Conservation (phyloP, 192 early-diverging fungal species). For the Umbelopsis sp. region DNA sequence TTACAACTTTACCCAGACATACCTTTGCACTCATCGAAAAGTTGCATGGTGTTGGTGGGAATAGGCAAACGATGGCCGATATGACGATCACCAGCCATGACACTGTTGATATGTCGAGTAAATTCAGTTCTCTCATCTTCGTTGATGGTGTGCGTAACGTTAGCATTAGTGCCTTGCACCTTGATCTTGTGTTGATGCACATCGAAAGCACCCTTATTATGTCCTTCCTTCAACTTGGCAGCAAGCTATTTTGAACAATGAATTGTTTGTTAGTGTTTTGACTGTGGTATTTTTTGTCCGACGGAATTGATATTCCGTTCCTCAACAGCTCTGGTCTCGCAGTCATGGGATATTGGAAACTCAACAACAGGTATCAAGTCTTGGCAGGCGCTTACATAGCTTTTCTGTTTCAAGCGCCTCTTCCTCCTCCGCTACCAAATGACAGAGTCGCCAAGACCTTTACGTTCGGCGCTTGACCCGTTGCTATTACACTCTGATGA, state of each 20-base stretch:
- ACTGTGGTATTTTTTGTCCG: not conserved
- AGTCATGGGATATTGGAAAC: not conserved
- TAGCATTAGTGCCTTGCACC: constrained; percentile 80
- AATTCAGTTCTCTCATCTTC: constrained; percentile 98
- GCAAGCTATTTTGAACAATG: constrained; percentile 46
- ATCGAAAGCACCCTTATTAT: constrained; percentile 49
- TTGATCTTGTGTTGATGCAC: constrained; percentile 81
- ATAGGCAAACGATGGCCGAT: constrained; percentile 89
- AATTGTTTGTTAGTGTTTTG: constrained; percentile 6
- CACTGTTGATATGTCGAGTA: constrained; percentile 90
- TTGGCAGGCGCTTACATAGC: not conserved
- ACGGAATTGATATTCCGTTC: not conserved
- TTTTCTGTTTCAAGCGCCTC: too few relatives aligned
- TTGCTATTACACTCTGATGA: too few relatives aligned
- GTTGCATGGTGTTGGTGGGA: constrained; percentile 90
- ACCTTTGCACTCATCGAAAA: constrained; percentile 95
- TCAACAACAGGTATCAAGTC: not conserved
- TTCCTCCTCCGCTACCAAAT: too few relatives aligned
- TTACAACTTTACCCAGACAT: not conserved
- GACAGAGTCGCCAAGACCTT: too few relatives aligned
- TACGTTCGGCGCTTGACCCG: too few relatives aligned
- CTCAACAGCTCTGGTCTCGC: not conserved
- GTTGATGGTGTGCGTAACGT: constrained; percentile 97
- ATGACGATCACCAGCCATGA: constrained; percentile 78
- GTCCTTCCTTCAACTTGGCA: constrained; percentile 52